A percentile compares a stretch with the other conserved stretches of the same genome.
phyloP scores from a whole-genome alignment of 257 asterid species.

The Solanum habrochaites region DNA sequence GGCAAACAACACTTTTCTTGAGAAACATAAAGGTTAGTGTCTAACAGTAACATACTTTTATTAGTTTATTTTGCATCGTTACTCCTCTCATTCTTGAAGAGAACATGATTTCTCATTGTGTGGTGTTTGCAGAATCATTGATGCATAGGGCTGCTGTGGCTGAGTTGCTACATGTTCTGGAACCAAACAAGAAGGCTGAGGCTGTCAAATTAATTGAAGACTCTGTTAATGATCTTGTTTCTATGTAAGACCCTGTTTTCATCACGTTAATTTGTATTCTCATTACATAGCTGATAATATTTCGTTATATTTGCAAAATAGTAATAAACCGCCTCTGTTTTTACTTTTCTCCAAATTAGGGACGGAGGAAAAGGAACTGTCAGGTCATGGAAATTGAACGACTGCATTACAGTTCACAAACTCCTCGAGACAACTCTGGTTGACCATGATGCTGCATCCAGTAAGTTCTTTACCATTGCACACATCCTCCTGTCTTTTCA shows the following conservation, averaged over 20 bases:
- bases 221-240: conserved; percentile 33
- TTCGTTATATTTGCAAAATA: background rate
- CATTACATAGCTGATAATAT: background rate
- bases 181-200: conserved; percentile 69
- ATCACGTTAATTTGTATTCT: background rate
- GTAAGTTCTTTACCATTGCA: conserved; percentile 21
- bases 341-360: conserved; percentile 21
- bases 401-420: conserved; percentile 66
- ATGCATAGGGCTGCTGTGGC: conserved; percentile 87
- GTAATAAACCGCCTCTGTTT: background rate
- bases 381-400: conserved; percentile 48
- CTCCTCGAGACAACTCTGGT: conserved; percentile 38
- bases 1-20: conserved; percentile 66
- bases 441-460: conserved; percentile 71
- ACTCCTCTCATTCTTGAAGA: background rate
- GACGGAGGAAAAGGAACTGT: conserved; percentile 32
- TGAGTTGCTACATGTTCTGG: conserved; percentile 70
- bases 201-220: conserved; percentile 71
- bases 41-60: background rate
- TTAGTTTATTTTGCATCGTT: background rate
- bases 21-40: conserved; percentile 55
- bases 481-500: background rate
- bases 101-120: background rate
- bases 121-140: conserved; percentile 53
- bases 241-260: conserved; percentile 37